Evolutionary conservation across 2,329 filamentous ascomycete species (phyloP).

Genomic region (Phaeosphaeria sp.): DNA sequence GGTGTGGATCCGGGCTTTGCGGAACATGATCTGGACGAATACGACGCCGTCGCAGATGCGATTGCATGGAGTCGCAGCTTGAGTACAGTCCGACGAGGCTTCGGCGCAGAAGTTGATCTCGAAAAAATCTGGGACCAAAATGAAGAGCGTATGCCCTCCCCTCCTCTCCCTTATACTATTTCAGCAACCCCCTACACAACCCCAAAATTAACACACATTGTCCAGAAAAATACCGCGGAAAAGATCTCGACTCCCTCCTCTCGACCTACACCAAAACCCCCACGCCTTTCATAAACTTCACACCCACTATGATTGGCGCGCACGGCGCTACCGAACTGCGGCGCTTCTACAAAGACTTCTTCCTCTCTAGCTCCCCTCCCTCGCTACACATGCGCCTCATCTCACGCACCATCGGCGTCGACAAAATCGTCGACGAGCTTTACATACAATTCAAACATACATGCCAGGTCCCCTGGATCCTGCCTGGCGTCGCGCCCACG

Average conservation of each 20-base stretch:
- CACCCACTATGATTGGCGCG: constrained; percentile 55
- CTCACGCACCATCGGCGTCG: constrained; percentile 63
- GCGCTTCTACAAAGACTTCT: constrained; percentile 64
- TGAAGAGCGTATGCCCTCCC: constrained; percentile 41
- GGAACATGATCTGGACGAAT: constrained; percentile 72
- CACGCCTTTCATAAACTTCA: constrained; percentile 51
- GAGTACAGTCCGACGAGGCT: constrained; percentile 64
- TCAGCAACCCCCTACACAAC: neutral
- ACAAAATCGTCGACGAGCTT: constrained; percentile 68
- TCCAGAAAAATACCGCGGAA: constrained; percentile 46
- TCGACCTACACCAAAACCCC: constrained; percentile 44
- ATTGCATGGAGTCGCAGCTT: constrained; percentile 74
- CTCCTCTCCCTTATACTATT: too few relatives aligned
- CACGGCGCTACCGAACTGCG: constrained; percentile 51
- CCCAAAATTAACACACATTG: constrained; percentile 6
- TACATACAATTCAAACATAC: constrained; percentile 64
- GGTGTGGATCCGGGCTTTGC: constrained; percentile 70
- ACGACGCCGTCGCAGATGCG: constrained; percentile 67
- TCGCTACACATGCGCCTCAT: constrained; percentile 61
- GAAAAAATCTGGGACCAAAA: constrained; percentile 54
- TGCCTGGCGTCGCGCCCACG: constrained; percentile 64
- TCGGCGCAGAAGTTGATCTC: constrained; percentile 57
- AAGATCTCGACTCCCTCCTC: constrained; percentile 47
- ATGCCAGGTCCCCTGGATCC: constrained; percentile 63
- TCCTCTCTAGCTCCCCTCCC: constrained; percentile 55